Base-by-base conservation (phyloP, 768 basidiomycete genomes). In the Naganishia onofrii region DNA sequence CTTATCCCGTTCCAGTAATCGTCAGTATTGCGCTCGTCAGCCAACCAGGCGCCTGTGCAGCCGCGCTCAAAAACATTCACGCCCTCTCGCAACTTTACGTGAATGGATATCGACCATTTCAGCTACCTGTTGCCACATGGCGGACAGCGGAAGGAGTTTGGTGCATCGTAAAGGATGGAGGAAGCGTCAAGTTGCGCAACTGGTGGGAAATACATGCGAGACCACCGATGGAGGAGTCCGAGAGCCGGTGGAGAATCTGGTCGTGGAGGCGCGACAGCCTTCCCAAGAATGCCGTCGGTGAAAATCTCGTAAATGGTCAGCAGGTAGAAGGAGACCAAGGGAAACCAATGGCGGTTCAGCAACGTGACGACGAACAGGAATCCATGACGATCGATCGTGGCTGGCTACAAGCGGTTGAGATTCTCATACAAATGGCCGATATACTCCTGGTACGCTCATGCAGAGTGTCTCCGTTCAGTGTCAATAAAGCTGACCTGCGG, bases 361-460 rank as follows among this genome's bases (percentile, higher is more conserved):
- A 29, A 67, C 75, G 7, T 23, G 57, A 58, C 19, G n/a, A 46
- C 57, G 64, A 69, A 63, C 28, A 71, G 32, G 31, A 34, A 46
- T 42, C 51, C 1, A 56, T 31, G 42, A 38, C 44, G 2, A n/a
- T 58, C 34, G 57, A 58, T 58, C 32, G 57, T 21, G 57, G 57
- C 29, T 69, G 58, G 57, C 21, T 69, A 3, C 15, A 28, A 26
- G 68, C 57, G 15, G 68, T 69, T 17, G 51, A 69, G 17, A 51
- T 69, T n/a, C 36, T 69, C 13, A 69, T 69, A 2, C 68, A 69
- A 23, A 63, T 69, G 57, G 68, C 68, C 0, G 54, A 69, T 51
- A 58, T 48, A 17, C 21, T 69, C 36, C 19, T 15, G 54, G 67
- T 58, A 38, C 46, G 67, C 23, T n/a, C 6, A 7, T 26, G n/a